Evolutionary conservation across 306 rosid species (phyloP), one percentile per base, ranked within the genome.

Genomic region (Cicer bijugum): DNA sequence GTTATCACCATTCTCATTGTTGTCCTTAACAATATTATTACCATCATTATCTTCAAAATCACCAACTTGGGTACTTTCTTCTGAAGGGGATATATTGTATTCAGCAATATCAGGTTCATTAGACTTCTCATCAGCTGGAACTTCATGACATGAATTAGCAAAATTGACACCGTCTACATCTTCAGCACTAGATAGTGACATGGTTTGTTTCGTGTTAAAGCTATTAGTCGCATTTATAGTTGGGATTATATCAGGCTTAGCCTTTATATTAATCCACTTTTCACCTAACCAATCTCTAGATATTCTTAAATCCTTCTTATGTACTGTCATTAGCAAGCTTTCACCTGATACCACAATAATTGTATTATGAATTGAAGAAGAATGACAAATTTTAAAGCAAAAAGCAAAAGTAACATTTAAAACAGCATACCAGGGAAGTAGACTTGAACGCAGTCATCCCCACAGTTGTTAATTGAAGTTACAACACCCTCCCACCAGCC

Each of bases 401-500:
- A 20, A 14, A 40, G 14, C 0, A 14, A 40, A 33, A 0, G 44
- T 16, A 20, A 63, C 42, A 62, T 16, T 44, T 72, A 67, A 57
- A 50, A 40, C 52, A 79, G 72, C 87, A 11, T 87, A 91, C 99
- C 99, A 1, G 95, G 90, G 69, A 89, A 81, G 84, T 84, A 91
- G 69, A 89, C 89, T 74, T 86, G 93, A 84, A 86, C 80, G 38
- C 55, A 56, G 45, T 80, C 88, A 71, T 82, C 81, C 14, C 75
- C 65, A 9, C 80, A 52, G 77, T 81, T 43, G 8, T 85, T 89
- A 72, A 85, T 67, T 80, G 83, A 86, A 76, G 83, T 86, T 57
- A 88, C 84, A 78, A 91, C 87, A 33, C 99, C 99, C 85, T 94
- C 99, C 99, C 99, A 94, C 99, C 99, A 94, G 46, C 99, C 99